Evolutionary conservation across 2,329 filamentous ascomycete species (phyloP), one percentile per base, ranked within the genome.

Genomic region (Pestalotiopsis sp.): DNA sequence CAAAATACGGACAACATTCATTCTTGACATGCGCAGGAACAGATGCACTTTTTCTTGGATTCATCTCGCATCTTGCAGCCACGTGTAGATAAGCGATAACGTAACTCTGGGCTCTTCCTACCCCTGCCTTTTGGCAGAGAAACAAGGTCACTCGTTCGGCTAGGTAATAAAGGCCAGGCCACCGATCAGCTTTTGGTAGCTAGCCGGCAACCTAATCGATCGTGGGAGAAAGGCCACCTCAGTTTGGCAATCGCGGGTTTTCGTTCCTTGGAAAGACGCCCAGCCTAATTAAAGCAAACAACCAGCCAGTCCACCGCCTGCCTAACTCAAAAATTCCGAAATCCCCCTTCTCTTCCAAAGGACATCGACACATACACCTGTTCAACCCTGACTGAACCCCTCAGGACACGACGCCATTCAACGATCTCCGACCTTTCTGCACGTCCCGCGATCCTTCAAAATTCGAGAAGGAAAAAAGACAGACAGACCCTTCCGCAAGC

Each of bases 1-100:
- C 23, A 25, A 25, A 25, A 59, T 25, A 59, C 52, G 4, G 23
- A 27, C 14, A 11, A 11, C 57, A 12, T 17, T 11, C 14, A 20
- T 52, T 52, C 45, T 6, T 59, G 45, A 11, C 17, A 52, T 23
- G 45, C 17, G 45, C 45, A 52, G 45, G 45, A 52, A 52, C 45
- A 52, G 20, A 52, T 23, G 45, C 23, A 59, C 14, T 27, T n/a
- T 13, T 20, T n/a, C 59, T 62, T 61, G 25, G 59, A 40, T 27
- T 49, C 40, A 64, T 64, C 61, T 64, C 38, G 61, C 61, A 64
- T 64, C 38, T 49, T 49, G 49, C 41, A 57, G 45, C 41, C 69
- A 72, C 69, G 70, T 73, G 72, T 68, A 70, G 70, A 72, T 72
- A 72, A 69, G 7, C 62, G 73, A 73, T 73, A 66, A 66, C 38